These are phyloP conservation scores for Corynascus novoguineensis DNA, from an alignment of 495 filamentous ascomycete species.

Conservation along the genomic window DNA sequence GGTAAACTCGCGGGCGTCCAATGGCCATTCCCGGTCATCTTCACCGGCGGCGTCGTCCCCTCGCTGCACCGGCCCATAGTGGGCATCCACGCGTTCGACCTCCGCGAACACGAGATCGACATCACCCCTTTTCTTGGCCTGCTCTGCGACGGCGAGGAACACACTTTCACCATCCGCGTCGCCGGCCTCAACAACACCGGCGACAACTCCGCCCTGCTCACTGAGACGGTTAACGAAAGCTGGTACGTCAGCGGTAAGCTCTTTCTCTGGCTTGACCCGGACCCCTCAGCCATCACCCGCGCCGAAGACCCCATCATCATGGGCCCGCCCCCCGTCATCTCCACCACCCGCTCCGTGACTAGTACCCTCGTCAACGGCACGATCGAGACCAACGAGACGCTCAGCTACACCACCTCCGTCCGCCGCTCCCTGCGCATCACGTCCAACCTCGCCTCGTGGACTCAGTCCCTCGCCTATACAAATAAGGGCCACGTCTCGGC, in stretches of 20 bases:
- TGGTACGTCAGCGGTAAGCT: conserved; percentile 84
- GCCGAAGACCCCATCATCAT: conserved; percentile 35
- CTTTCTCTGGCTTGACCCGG: conserved; percentile 62
- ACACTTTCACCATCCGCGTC: conserved; percentile 68
- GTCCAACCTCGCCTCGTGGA: conserved; percentile 52
- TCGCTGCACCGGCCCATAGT: conserved; percentile 80
- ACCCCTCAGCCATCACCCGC: conserved; percentile 46
- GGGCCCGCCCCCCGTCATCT: conserved; percentile 25
- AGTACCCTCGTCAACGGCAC: conserved; percentile 42
- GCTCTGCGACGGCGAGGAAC: conserved; percentile 57
- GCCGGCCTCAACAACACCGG: conserved; percentile 51
- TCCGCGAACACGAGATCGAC: conserved; percentile 78
- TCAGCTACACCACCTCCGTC: conserved; percentile 55
- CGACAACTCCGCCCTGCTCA: conserved; percentile 42
- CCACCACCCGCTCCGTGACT: conserved; percentile 34
- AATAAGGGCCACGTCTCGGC: conserved; percentile 56
- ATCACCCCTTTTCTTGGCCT: conserved; percentile 71
- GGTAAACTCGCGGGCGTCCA: conserved; percentile 68
- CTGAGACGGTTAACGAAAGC: conserved; percentile 54
- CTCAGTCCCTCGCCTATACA: conserved; percentile 53
- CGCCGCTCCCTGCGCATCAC: conserved; percentile 54
- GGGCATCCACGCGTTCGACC: conserved; percentile 78
- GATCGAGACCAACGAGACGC: conserved; percentile 54
- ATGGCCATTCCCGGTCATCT: conserved; percentile 84
- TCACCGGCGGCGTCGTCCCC: conserved; percentile 80